A percentile compares a stretch with the other conserved stretches of the same genome.
phyloP scores from a whole-genome alignment of 2,329 filamentous ascomycete species.

The Exophiala dermatitidis region DNA sequence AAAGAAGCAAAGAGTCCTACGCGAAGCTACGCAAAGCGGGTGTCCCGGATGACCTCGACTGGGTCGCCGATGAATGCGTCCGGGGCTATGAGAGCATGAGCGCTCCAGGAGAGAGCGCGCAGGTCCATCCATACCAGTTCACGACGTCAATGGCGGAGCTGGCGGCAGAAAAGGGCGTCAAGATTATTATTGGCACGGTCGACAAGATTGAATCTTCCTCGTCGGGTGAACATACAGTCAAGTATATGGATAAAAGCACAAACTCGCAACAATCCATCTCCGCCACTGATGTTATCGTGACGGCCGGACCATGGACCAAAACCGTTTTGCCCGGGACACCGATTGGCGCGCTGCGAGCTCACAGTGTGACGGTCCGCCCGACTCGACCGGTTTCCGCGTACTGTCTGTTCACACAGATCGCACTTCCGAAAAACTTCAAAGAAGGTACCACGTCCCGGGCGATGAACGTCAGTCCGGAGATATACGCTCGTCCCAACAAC shows the following conservation, averaged over 20 bases:
- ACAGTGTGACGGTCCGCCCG: constrained; percentile 56
- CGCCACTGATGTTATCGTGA: constrained; percentile 54
- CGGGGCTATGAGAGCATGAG: constrained; percentile 77
- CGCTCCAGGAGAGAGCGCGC: constrained; percentile 69
- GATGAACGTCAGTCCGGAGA: constrained; percentile 73
- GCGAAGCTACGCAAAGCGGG: constrained; percentile 49
- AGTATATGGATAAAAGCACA: constrained; percentile 51
- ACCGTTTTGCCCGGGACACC: constrained; percentile 48
- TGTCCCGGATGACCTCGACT: constrained; percentile 73
- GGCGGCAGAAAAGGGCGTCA: constrained; percentile 61
- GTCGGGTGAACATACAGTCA: constrained; percentile 41
- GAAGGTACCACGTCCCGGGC: constrained; percentile 47
- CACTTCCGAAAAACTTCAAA: constrained; percentile 58
- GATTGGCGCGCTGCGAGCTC: constrained; percentile 54
- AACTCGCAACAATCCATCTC: constrained; percentile 44
- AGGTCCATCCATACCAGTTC: constrained; percentile 89
- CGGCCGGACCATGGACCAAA: constrained; percentile 57
- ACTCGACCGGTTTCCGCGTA: constrained; percentile 45
- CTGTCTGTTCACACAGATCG: constrained; percentile 70
- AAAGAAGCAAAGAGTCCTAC: constrained; percentile 47
- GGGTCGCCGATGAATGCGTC: constrained; percentile 64
- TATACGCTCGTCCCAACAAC: constrained; percentile 81
- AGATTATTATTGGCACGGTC: constrained; percentile 62
- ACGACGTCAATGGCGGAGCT: constrained; percentile 75
- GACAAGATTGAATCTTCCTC: constrained; percentile 48